These are phyloP conservation scores for Dentipellis fragilis DNA, from an alignment of 768 basidiomycete genomes.

Conservation along the genomic window DNA sequence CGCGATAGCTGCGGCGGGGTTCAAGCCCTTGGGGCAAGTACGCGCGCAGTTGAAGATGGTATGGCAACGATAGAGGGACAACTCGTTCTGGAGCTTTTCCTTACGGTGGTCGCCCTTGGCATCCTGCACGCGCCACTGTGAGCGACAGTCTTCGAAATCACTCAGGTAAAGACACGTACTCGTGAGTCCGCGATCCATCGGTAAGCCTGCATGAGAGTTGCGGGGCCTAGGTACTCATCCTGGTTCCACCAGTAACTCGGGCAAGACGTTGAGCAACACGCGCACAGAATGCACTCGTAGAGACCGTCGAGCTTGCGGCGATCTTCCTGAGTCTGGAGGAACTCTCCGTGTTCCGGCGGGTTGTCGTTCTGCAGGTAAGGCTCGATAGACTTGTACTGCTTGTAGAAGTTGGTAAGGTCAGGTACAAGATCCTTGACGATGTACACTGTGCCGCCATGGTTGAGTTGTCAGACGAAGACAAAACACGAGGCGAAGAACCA, in stretches of 20 bases:
- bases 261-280: slow-evolving; percentile 97
- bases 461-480: not conserved
- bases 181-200: slow-evolving; percentile 97
- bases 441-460: slow-evolving; percentile 56
- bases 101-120: slow-evolving; percentile 67
- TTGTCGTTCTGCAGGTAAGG: slow-evolving; percentile 93
- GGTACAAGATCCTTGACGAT: slow-evolving; percentile 98
- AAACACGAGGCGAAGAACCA: slow-evolving; percentile 7
- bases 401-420: slow-evolving; percentile 87
- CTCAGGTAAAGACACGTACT: slow-evolving; percentile 32
- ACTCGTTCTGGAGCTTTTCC: slow-evolving; percentile 89
- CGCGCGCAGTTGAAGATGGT: slow-evolving; percentile 97
- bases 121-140: slow-evolving; percentile 39
- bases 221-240: slow-evolving; percentile 95
- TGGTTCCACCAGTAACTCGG: slow-evolving; percentile 99
- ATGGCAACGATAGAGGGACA: slow-evolving; percentile 96
- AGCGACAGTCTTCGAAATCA: not conserved
- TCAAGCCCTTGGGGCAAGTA: slow-evolving; percentile 96
- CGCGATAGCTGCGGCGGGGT: slow-evolving; percentile 86
- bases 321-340: slow-evolving; percentile 84
- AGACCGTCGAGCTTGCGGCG: slow-evolving; percentile 87
- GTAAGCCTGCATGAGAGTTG: slow-evolving; percentile 94
- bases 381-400: slow-evolving; percentile 99
- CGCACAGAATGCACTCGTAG: slow-evolving; percentile 96
- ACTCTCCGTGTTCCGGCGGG: slow-evolving; percentile 76